A percentile compares a stretch with the other conserved stretches of the same genome.
Evolutionary conservation across 78 protist genomes (phyloP).

Genomic region (Goniomonas avonlea): DNA sequence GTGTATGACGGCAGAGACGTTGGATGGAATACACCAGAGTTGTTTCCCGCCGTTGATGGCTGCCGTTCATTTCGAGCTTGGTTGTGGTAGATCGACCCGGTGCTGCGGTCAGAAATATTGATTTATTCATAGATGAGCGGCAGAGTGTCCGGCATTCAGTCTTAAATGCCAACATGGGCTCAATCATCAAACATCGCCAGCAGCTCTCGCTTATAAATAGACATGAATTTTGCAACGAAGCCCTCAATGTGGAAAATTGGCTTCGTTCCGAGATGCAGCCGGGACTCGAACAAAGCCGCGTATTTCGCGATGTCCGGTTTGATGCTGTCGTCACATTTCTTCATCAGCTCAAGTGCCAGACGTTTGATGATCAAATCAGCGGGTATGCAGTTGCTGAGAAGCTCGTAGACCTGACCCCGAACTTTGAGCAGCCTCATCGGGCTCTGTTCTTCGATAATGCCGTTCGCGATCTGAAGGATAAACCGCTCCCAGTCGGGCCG

Average conservation of each 20-base stretch:
- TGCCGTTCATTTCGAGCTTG: no score
- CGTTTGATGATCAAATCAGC: constrained; percentile 3
- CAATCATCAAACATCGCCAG: no score
- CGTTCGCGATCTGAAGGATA: background rate
- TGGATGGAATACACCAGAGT: no score
- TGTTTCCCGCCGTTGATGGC: no score
- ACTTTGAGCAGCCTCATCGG: background rate
- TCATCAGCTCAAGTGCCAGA: constrained; percentile 18
- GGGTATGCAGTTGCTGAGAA: constrained; percentile 12
- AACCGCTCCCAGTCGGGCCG: constrained; percentile 3
- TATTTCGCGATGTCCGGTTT: background rate
- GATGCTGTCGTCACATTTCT: constrained; percentile 3
- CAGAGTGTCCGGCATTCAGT: no score
- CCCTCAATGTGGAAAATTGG: constrained; percentile 15
- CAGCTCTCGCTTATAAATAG: no score
- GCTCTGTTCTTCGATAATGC: constrained; percentile 6
- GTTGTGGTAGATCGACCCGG: no score
- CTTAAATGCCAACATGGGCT: no score
- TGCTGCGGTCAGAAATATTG: no score
- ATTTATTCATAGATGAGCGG: no score
- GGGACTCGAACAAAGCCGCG: constrained; percentile 20
- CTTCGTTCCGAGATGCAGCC: constrained; percentile 12
- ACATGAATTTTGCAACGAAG: constrained; percentile 8
- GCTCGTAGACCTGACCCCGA: constrained; percentile 9
- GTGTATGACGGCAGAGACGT: no score